Conservation (phyloP, 2,329 filamentous ascomycete species). For the Neocatenulostroma microsporum region DNA sequence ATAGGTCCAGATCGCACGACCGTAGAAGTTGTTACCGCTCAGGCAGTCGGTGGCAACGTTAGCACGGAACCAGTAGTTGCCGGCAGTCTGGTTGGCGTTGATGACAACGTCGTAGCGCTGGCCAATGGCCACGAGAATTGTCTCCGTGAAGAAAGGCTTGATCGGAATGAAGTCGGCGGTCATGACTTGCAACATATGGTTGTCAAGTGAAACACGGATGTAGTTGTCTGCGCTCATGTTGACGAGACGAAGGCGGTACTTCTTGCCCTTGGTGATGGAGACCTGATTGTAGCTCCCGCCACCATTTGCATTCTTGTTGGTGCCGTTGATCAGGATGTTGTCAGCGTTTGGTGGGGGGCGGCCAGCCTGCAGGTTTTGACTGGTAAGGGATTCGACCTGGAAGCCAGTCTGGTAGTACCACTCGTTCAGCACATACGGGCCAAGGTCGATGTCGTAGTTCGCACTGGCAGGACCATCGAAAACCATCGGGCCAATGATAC, state of each 20-base stretch:
- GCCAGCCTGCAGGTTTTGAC: slow-evolving; percentile 22
- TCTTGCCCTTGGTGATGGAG: slow-evolving; percentile 31
- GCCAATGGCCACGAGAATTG: slow-evolving; percentile 31
- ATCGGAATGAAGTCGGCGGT: slow-evolving; percentile 32
- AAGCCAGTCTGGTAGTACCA: slow-evolving; percentile 40
- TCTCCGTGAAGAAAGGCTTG: slow-evolving; percentile 24
- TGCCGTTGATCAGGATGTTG: slow-evolving; percentile 38
- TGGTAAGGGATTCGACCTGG: slow-evolving; percentile 22
- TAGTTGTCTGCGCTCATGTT: slow-evolving; percentile 40
- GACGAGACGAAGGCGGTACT: slow-evolving; percentile 38
- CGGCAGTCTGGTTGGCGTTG: slow-evolving; percentile 27
- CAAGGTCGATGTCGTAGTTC: slow-evolving; percentile 58
- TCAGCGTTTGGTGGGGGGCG: slow-evolving; percentile 42
- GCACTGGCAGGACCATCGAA: slow-evolving; percentile 53
- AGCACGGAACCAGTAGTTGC: slow-evolving; percentile 32
- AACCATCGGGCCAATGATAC: slow-evolving; percentile 53
- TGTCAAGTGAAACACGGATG: slow-evolving; percentile 34
- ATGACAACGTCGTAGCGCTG: slow-evolving; percentile 38
- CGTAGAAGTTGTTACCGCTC: slow-evolving; percentile 27
- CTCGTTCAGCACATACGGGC: slow-evolving; percentile 52
- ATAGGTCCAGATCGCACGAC: slow-evolving; percentile 34
- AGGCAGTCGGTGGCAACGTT: slow-evolving; percentile 21
- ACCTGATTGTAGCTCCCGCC: slow-evolving; percentile 24
- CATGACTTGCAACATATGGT: slow-evolving; percentile 30
- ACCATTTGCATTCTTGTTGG: slow-evolving; percentile 21